Evolutionary conservation across 495 filamentous ascomycete genomes (phyloP), one percentile per base, ranked within the genome.

Genomic region (Thermochaetoides thermophila): DNA sequence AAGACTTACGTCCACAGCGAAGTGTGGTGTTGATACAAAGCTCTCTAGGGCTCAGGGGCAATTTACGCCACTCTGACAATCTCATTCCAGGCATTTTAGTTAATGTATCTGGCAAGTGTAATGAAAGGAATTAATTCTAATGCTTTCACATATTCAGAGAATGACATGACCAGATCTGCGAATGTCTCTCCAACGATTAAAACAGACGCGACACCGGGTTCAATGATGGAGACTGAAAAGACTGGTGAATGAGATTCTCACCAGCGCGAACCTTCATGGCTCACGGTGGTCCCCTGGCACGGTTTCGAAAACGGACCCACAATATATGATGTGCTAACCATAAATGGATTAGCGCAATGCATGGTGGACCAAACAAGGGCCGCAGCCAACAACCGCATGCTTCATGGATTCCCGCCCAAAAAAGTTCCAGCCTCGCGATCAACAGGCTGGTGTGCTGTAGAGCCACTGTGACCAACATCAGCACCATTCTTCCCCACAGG

Each of bases 21-120:
- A 95, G 61, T 1, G 84, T 91, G 0, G 86, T 95, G 46, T 91
- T 80, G 35, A 95, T 79, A 41, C 82, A 92, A 18, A 95, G 69
- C 50, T 95, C 86, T 17, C 71, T 65, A 17, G 91, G 59, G 40
- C 68, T 80, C 27, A 93, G 58, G 23, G 85, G 81, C 35, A 93
- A 65, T 59, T 80, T 84, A 28, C 68, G 69, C 84, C 85, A 93
- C 42, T 81, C 77, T 14, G 70, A 60, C 19, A 68, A 46, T 22
- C 51, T 48, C 27, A n/a, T n/a, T n/a, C n/a, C n/a, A n/a, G n/a
- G n/a, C n/a, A n/a, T n/a, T n/a, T n/a, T n/a, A n/a, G n/a, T n/a
- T n/a, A n/a, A n/a, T n/a, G n/a, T n/a, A 4, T 4, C 25, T 27
- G 9, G 22, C 22, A 6, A 11, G 22, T 24, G 6, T 1, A 13